phyloP scores from a whole-genome alignment of 371 early-diverging fungal genomes.

The Rhizomucor pusillus region DNA sequence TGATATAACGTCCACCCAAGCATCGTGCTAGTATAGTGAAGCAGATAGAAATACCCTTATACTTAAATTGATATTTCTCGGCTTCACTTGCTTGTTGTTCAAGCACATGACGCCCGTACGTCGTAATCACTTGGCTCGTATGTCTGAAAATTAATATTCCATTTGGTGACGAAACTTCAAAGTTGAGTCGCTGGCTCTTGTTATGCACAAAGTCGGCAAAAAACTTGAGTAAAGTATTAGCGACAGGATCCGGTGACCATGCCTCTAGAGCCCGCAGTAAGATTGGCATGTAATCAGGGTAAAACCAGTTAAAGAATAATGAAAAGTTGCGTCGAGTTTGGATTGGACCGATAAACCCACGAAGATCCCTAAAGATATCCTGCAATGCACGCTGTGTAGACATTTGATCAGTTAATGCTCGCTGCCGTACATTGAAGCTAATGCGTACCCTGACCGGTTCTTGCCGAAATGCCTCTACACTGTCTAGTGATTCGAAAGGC shows the following conservation, averaged over 20 bases:
- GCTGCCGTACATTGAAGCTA: background rate
- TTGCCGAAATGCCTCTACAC: slow-evolving; percentile 43
- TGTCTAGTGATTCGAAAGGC: slow-evolving; percentile 35
- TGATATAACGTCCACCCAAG: slow-evolving; percentile 81
- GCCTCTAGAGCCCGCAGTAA: slow-evolving; percentile 69
- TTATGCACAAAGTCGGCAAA: slow-evolving; percentile 80
- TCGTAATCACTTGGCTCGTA: slow-evolving; percentile 63
- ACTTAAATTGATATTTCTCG: slow-evolving; percentile 42
- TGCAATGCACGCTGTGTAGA: slow-evolving; percentile 35
- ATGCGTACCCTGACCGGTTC: slow-evolving; percentile 32
- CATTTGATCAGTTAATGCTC: background rate
- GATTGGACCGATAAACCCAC: slow-evolving; percentile 76
- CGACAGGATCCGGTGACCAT: slow-evolving; percentile 63
- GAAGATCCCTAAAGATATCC: slow-evolving; percentile 79
- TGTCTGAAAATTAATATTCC: slow-evolving; percentile 91
- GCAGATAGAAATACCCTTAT: slow-evolving; percentile 79
- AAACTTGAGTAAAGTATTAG: slow-evolving; percentile 73
- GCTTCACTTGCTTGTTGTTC: slow-evolving; percentile 27
- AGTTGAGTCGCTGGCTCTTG: slow-evolving; percentile 75
- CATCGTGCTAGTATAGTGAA: slow-evolving; percentile 72
- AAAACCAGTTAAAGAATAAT: slow-evolving; percentile 88
- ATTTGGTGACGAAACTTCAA: slow-evolving; percentile 83
- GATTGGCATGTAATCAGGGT: slow-evolving; percentile 60
- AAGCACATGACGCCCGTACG: slow-evolving; percentile 40
- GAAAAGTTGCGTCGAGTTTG: slow-evolving; percentile 59